These are phyloP conservation scores for Penicillium arizonense DNA, from an alignment of 495 filamentous ascomycete species.

Conservation along the genomic window DNA sequence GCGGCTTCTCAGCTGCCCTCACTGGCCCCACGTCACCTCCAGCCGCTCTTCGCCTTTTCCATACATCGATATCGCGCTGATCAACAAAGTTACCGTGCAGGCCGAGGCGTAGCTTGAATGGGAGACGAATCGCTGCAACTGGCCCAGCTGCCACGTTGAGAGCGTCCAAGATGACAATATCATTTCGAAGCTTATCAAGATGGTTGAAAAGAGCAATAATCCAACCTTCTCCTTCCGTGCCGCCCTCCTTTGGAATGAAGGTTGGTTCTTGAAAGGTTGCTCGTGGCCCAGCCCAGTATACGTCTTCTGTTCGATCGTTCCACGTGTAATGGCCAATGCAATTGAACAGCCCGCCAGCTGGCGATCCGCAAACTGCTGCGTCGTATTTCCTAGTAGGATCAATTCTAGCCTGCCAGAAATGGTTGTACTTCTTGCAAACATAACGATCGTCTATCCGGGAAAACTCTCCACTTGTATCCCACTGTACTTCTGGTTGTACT, in stretches of 20 bases:
- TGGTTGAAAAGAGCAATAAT: conserved; percentile 53
- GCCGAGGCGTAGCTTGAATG: conserved; percentile 11
- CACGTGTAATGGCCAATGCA: conserved; percentile 46
- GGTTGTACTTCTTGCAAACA: conserved; percentile 50
- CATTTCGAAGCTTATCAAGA: conserved; percentile 47
- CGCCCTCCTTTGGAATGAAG: conserved; percentile 44
- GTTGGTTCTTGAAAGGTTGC: conserved; percentile 55
- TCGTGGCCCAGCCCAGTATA: conserved; percentile 44
- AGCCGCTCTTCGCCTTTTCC: background rate
- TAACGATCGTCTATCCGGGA: conserved; percentile 57
- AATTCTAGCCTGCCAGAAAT: conserved; percentile 54
- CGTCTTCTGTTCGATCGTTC: conserved; percentile 20
- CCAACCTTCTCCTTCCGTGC: conserved; percentile 42
- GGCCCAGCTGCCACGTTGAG: conserved; percentile 37
- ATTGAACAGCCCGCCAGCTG: conserved; percentile 27
- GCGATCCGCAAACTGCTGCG: conserved; percentile 22
- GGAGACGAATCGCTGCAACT: conserved; percentile 36
- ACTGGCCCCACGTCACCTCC: background rate
- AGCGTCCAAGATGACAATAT: conserved; percentile 52
- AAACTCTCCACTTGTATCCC: conserved; percentile 52
- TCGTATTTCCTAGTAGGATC: conserved; percentile 45
- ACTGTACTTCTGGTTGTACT: conserved; percentile 29
- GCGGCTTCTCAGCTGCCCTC: too few relatives aligned
- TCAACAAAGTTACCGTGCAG: conserved; percentile 19
- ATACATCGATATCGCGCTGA: conserved; percentile 7